Evolutionary conservation across 257 asterid species (phyloP).

Genomic region (Solanum tarapatanum): DNA sequence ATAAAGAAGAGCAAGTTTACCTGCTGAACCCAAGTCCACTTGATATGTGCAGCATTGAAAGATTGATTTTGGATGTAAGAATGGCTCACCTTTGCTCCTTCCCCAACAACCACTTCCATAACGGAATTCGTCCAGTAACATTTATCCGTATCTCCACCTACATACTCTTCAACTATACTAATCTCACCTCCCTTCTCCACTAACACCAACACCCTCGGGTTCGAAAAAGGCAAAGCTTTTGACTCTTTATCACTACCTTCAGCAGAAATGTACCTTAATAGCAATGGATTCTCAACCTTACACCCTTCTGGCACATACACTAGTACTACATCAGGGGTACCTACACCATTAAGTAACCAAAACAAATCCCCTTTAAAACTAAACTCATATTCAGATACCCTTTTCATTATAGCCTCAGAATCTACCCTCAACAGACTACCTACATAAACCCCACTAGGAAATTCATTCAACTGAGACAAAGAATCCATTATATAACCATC

Average conservation of each 20-base stretch:
- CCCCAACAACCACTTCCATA: slow-evolving; percentile 55
- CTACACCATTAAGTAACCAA: slow-evolving; percentile 87
- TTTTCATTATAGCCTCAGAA: slow-evolving; percentile 41
- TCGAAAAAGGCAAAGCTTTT: slow-evolving; percentile 61
- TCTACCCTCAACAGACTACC: slow-evolving; percentile 41
- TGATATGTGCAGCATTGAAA: slow-evolving; percentile 65
- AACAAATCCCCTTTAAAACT: slow-evolving; percentile 69
- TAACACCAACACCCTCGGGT: slow-evolving; percentile 77
- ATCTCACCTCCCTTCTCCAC: slow-evolving; percentile 86
- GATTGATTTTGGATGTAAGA: slow-evolving; percentile 81
- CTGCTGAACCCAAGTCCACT: slow-evolving; percentile 71
- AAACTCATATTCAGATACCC: slow-evolving; percentile 44
- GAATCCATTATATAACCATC: slow-evolving; percentile 62
- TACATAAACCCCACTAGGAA: slow-evolving; percentile 63
- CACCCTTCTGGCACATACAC: slow-evolving; percentile 79
- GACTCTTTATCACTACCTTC: slow-evolving; percentile 46
- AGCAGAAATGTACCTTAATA: slow-evolving; percentile 45
- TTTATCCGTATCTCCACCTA: slow-evolving; percentile 33
- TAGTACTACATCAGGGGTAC: slow-evolving; percentile 67
- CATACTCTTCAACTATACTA: slow-evolving; percentile 69
- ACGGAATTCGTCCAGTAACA: slow-evolving; percentile 87
- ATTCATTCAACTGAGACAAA: slow-evolving; percentile 29
- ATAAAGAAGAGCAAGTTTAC: neutral
- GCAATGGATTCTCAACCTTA: slow-evolving; percentile 62
- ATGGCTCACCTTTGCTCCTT: slow-evolving; percentile 68